These are phyloP conservation scores for Delphinella strobiligena DNA, from an alignment of 2,329 filamentous ascomycete genomes.

Conservation along the genomic window DNA sequence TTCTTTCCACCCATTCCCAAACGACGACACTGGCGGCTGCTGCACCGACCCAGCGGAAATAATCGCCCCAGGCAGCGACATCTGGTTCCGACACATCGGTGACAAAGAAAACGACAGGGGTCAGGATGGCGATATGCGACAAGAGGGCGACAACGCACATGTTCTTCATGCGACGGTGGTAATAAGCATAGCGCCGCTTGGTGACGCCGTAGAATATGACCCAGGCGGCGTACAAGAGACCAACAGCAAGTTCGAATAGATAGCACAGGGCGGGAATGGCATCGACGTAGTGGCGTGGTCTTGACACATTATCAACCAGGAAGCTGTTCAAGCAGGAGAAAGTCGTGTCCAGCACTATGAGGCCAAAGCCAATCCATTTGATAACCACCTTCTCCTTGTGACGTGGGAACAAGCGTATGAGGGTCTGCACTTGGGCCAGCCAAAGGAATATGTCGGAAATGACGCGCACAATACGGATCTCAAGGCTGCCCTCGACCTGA, in stretches of 20 bases:
- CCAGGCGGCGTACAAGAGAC: constrained; percentile 82
- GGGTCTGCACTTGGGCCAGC: constrained; percentile 92
- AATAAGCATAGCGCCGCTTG: constrained; percentile 83
- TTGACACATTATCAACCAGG: constrained; percentile 43
- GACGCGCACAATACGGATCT: constrained; percentile 80
- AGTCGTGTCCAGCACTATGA: constrained; percentile 80
- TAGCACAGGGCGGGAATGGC: constrained; percentile 87
- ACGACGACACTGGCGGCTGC: constrained; percentile 92
- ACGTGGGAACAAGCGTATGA: constrained; percentile 89
- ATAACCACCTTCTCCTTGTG: constrained; percentile 97
- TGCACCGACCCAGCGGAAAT: constrained; percentile 91
- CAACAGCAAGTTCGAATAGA: constrained; percentile 76
- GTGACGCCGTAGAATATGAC: constrained; percentile 89
- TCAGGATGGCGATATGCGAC: constrained; percentile 69
- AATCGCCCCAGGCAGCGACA: constrained; percentile 86
- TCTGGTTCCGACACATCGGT: constrained; percentile 77
- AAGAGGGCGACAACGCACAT: constrained; percentile 70
- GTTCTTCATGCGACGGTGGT: constrained; percentile 81
- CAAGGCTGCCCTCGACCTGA: constrained; percentile 68
- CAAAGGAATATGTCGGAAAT: constrained; percentile 95
- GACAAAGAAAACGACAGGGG: constrained; percentile 87
- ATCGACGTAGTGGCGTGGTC: constrained; percentile 69
- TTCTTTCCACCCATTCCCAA: constrained; percentile 96
- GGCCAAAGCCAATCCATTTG: constrained; percentile 93
- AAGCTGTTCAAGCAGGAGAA: constrained; percentile 93